phyloP scores from a whole-genome alignment of 1,284 basidiomycete species.

The Rhodofomes roseus region DNA sequence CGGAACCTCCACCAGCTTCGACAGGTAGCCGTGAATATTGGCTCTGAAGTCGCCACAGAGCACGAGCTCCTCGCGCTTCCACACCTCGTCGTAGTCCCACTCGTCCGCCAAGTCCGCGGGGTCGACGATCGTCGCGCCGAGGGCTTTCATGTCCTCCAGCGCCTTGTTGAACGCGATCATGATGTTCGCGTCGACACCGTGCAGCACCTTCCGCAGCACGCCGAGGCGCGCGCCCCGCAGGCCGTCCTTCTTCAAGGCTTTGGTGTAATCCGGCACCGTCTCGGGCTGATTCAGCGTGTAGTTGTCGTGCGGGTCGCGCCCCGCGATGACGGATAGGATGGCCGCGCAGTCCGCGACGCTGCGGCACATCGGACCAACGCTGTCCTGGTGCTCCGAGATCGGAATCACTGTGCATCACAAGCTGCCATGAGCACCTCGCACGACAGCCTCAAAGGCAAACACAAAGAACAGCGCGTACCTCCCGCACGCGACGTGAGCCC shows the following conservation, averaged over 20 bases:
- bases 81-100: constrained; percentile 28
- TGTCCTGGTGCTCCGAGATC: constrained; percentile 47
- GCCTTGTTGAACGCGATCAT: constrained; percentile 34
- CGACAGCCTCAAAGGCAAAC: no score
- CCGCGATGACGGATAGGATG: constrained; percentile 41
- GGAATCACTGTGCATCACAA: constrained; percentile 38
- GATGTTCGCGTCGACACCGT: constrained; percentile 24
- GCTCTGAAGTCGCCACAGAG: constrained; percentile 38
- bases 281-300: constrained; percentile 39
- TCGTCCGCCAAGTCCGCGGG: constrained; percentile 39
- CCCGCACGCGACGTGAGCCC: constrained; percentile 48
- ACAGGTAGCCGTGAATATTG: constrained; percentile 31
- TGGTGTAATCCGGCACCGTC: constrained; percentile 35
- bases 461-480: constrained; percentile 29
- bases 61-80: constrained; percentile 27
- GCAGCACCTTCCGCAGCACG: constrained; percentile 30
- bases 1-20: constrained; percentile 28
- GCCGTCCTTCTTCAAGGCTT: constrained; percentile 32
- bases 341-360: constrained; percentile 43
- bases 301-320: constrained; percentile 42
- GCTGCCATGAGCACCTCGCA: neutral
- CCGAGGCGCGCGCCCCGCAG: constrained; percentile 37
- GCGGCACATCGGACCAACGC: constrained; percentile 45
- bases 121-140: constrained; percentile 40
- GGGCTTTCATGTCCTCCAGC: constrained; percentile 29